A percentile compares a stretch with the other conserved stretches of the same genome.
These are phyloP conservation scores for Pyrrhoderma noxium DNA, from an alignment of 1,284 basidiomycete genomes.

Conservation along the genomic window DNA sequence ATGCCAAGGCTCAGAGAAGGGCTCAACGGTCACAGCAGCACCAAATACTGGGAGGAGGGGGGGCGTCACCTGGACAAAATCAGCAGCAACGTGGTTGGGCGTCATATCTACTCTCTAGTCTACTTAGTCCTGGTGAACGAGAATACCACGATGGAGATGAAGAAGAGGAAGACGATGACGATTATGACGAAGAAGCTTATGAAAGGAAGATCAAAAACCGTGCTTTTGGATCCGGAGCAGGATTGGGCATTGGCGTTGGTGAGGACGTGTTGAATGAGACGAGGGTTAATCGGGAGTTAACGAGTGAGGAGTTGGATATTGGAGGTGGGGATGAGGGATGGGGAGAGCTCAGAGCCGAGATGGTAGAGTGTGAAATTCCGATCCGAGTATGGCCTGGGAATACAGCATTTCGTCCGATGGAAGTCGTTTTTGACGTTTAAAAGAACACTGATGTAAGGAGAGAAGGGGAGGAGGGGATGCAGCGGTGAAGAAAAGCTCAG, in stretches of 20 bases:
- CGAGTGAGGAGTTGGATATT: slow-evolving; percentile 42
- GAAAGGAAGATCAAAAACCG: too few relatives aligned
- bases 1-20: slow-evolving; percentile 7
- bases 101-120: slow-evolving; percentile 44
- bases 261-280: slow-evolving; percentile 35
- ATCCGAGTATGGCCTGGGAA: slow-evolving; percentile 83
- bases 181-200: slow-evolving; percentile 13
- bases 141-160: slow-evolving; percentile 55
- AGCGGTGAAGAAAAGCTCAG: too few relatives aligned
- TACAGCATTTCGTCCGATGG: slow-evolving; percentile 77
- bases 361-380: slow-evolving; percentile 89
- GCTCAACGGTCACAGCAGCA: slow-evolving; percentile 16
- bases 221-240: slow-evolving; percentile 17
- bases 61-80: not conserved
- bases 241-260: slow-evolving; percentile 4
- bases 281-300: slow-evolving; percentile 34
- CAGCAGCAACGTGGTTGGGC: slow-evolving; percentile 39
- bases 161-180: slow-evolving; percentile 24
- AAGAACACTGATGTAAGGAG: not conserved
- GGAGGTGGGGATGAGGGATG: slow-evolving; percentile 56
- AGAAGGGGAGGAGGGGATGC: too few relatives aligned
- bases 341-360: slow-evolving; percentile 62
- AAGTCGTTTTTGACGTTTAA: slow-evolving; percentile 57
- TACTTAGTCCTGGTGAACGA: slow-evolving; percentile 41
- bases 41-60: slow-evolving; percentile 1